Percentiles rank a stretch among this genome's conserved stretches.
These are phyloP conservation scores for Cynara cardunculus DNA, from an alignment of 129 eudicot genomes.

Conservation along the genomic window DNA sequence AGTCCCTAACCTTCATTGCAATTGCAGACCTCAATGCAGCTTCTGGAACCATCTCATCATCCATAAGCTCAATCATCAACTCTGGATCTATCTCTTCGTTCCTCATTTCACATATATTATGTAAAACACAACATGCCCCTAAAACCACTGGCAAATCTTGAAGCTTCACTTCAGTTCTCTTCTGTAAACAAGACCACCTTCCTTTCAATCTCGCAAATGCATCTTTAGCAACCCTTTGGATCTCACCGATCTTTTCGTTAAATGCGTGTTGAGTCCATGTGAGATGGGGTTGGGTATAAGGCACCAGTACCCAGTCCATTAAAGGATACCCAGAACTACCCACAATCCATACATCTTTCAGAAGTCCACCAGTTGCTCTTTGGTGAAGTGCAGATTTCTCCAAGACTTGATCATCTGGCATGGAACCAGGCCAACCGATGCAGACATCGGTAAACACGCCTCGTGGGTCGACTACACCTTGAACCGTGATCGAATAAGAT, in stretches of 20 bases:
- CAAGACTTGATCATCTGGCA: constrained; percentile 90
- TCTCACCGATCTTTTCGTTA: constrained; percentile 80
- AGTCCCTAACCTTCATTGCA: constrained; percentile 77
- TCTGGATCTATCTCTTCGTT: constrained; percentile 64
- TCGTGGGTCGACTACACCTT: constrained; percentile 80
- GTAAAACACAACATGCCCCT: constrained; percentile 97
- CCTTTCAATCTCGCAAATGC: constrained; percentile 84
- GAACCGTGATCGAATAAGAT: constrained; percentile 86
- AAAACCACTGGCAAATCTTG: constrained; percentile 94
- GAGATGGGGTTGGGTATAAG: constrained; percentile 77
- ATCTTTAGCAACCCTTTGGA: constrained; percentile 55
- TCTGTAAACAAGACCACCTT: constrained; percentile 92
- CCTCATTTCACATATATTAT: constrained; percentile 90
- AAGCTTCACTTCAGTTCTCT: constrained; percentile 90
- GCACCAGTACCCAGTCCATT: constrained; percentile 90
- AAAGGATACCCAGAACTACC: constrained; percentile 87
- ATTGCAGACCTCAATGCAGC: constrained; percentile 56
- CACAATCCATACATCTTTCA: constrained; percentile 80
- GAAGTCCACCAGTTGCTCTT: constrained; percentile 74
- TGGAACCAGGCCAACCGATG: constrained; percentile 98
- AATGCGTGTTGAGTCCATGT: constrained; percentile 99
- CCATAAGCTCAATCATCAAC: constrained; percentile 56
- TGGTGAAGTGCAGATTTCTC: constrained; percentile 86
- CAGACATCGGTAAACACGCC: constrained; percentile 90
- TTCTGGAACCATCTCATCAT: constrained; percentile 94